Evolutionary conservation across 1,284 basidiomycete species (phyloP), one percentile per base, ranked within the genome.

Genomic region (Moesziomyces sp.): DNA sequence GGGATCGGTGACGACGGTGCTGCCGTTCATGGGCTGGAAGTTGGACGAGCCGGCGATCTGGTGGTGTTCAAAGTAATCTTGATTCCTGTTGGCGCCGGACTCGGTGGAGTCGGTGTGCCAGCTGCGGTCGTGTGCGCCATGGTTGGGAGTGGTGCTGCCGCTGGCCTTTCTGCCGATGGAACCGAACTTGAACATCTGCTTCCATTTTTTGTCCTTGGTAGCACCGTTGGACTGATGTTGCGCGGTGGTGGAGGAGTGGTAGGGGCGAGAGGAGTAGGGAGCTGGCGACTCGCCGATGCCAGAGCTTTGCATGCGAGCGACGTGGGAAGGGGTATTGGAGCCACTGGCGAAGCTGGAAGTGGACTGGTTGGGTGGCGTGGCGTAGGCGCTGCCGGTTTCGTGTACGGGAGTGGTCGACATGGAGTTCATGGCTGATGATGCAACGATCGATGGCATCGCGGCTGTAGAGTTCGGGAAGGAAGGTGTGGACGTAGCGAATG

Each of bases 181-280:
- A 23, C 79, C 79, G 51, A 81, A 81, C 43, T 80, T 80, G 63
- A 81, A 75, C 71, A 81, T 80, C 34, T 72, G 66, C 70, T 81
- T 81, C 79, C 79, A 81, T 58, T 81, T 81, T 53, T 80, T 81
- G 66, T 81, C 79, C 57, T 80, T 75, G 58, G 24, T 52, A n/a
- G 47, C 38, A n/a, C 59, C 54, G 45, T 66, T 60, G 40, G 50
- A 40, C 30, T 59, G 56, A 10, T 46, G 21, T 21, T 21, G 19
- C 6, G 51, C n/a, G 49, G 52, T 42, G 24, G 64, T 46, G 2
- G 64, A 63, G n/a, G 48, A 42, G 47, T 64, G 54, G 24, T 70
- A 54, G 3, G 58, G 55, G 13, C 72, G 58, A 8, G 62, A 51
- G 11, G 44, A 21, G 24, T 58, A 40, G 0, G 71, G 35, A 18